Evolutionary conservation across 805 yeast species (phyloP).

Genomic region (Starmerella cellae): DNA sequence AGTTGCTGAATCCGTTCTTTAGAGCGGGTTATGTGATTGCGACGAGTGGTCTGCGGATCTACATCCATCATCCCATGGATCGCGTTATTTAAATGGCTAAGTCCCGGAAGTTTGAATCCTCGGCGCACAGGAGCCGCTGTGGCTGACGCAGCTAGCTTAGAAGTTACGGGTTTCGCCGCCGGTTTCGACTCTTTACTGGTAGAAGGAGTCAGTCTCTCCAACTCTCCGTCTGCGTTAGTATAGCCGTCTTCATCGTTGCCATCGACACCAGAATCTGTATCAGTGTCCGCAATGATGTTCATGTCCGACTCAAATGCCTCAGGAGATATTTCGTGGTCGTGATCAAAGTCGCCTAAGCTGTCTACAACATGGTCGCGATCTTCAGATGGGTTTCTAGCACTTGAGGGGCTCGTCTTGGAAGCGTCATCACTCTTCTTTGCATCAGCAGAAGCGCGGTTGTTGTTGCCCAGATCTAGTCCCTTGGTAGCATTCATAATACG

Average conservation of each 20-base stretch:
- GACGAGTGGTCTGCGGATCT: constrained; percentile 52
- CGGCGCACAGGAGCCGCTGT: constrained; percentile 5
- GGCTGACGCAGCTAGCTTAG: neutral
- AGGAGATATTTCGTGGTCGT: constrained; percentile 6
- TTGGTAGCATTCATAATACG: constrained; percentile 18
- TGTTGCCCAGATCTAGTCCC: neutral
- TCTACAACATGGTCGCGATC: constrained; percentile 10
- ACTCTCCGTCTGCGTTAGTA: constrained; percentile 1
- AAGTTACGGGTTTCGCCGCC: neutral
- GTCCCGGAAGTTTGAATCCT: constrained; percentile 42
- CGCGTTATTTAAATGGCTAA: constrained; percentile 38
- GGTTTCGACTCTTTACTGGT: neutral
- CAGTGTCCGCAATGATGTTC: neutral
- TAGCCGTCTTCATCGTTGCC: neutral
- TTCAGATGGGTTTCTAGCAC: neutral
- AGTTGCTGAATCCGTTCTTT: constrained; percentile 36
- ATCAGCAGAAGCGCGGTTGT: neutral
- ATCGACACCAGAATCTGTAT: neutral
- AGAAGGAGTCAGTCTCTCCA: neutral
- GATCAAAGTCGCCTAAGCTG: constrained; percentile 6
- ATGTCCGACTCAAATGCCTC: neutral
- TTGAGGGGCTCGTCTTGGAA: neutral
- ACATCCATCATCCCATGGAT: constrained; percentile 51
- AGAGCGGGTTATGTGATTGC: constrained; percentile 36
- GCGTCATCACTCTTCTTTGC: neutral